Evolutionary conservation across 163 green algal genomes (phyloP), one percentile per base, ranked within the genome.

Genomic region (Chlorella variabilis): DNA sequence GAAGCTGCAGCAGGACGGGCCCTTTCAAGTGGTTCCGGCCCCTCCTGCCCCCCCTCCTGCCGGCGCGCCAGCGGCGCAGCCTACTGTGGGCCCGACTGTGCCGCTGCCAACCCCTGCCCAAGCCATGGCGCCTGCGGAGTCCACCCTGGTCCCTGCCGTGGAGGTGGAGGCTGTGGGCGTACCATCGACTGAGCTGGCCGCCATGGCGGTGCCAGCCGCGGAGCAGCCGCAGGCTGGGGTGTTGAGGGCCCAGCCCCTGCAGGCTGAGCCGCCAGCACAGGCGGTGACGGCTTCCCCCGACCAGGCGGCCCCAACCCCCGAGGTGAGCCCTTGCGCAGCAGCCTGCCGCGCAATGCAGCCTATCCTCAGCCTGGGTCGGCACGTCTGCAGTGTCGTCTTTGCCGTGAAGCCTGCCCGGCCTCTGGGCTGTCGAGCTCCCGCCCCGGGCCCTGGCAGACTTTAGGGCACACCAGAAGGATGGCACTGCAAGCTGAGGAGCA

Each of bases 41-140:
- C 70, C 25, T 38, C 3, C 20, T 2, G 20, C 66, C 0, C 21
- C 63, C 2, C 33, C 41, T 33, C 17, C n/a, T n/a, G 4, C 49
- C 2, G 63, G 7, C 1, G n/a, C n/a, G 27, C 8, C 71, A 29
- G 71, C 49, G 7, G 33, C 33, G 27, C 36, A 33, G 27, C 65
- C 38, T 36, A 38, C 65, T 21, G 59, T 38, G 7, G 27, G 4
- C 7, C 59, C 27, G 6, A 18, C 4, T 21, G n/a, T 67, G 8
- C 27, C 56, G 54, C 36, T 80, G 56, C 73, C 73, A 25, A 69
- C 54, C 4, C 36, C 73, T 5, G 56, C 15, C 5, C 33, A 80
- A 17, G 73, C 56, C 5, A 21, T 70, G 73, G 21, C 38, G 11
- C 27, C 36, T 4, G 38, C 36, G 21, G 27, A 20, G 0, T 68